Evolutionary conservation across 306 rosid genomes (phyloP), one percentile per base, ranked within the genome.

Genomic region (Prunus salicina): DNA sequence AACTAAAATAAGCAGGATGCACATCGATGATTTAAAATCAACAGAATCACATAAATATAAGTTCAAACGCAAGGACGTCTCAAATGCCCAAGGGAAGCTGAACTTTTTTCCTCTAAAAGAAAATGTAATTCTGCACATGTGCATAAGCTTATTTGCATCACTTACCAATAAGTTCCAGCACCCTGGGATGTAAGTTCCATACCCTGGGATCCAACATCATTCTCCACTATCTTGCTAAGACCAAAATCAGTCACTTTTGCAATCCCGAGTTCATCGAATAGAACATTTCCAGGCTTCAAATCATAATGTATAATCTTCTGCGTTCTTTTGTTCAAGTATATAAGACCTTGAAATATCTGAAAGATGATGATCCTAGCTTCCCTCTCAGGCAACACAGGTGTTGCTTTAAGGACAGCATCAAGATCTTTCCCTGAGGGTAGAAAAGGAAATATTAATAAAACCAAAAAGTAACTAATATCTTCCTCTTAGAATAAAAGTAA

Each of bases 151-250:
- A 83, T 66, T 47, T 76, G 64, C 52, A 69, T 57, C 79, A 81
- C 93, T 84, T 82, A 96, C 99, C 99, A 96, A 84, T 96, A 96
- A 75, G 98, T 96, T 75, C 99, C 99, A 81, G 99, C 99, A 49
- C 99, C 99, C 86, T 96, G 99, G 30, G 99, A 96, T 64, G 99
- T 96, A 73, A 96, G 98, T 85, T 96, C 99, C 99, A 96, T 96
- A 52, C 99, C 98, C 93, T 91, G 98, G 71, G 98, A 96, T 86
- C 99, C 99, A 68, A 93, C 99, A 74, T 96, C 87, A 86, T 89
- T 87, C 81, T 96, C 99, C 80, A 96, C 98, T 71, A 96, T 93
- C 89, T 96, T 96, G 86, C 99, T 96, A 69, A 96, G 98, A 87
- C 99, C 99, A 85, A 96, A 96, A 83, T 96, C 99, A 38, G 99